Evolutionary conservation across 371 early-diverging fungal genomes (phyloP), one percentile per base, ranked within the genome.

Genomic region (Cokeromyces recurvatus): DNA sequence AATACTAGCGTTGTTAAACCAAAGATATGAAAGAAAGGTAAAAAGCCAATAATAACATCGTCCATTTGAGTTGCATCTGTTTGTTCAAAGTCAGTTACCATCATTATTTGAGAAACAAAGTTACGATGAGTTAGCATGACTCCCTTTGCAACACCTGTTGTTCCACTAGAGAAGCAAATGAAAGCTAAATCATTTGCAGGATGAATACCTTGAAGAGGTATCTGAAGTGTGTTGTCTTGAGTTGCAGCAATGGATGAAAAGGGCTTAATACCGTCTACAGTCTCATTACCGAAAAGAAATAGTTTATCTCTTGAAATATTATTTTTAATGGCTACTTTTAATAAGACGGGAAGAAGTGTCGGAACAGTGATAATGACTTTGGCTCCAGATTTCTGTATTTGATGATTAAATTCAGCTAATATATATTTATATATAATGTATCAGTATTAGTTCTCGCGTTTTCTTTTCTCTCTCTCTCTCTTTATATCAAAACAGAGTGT

Each of bases 131-230:
- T 69, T 7, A 73, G 53, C 67, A 69, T 67, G 8, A 66, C 67
- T 20, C 81, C 73, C 46, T 81, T 82, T 21, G 78, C 74, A 32
- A 66, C 48, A 57, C 92, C 93, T 0, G 94, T 92, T 6, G 94
- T 95, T 22, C 95, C 95, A 31, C 87, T 86, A 11, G 90, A 90
- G 70, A 87, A 95, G 63, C 90, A 90, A 32, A 95, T 72, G 48
- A 86, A 88, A 5, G 92, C 91, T 19, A 88, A 57, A 17, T 76
- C 78, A 10, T 76, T 66, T 32, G 49, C 32, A 21, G 51, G 36
- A 29, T 55, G 48, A 9, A 68, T 32, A 7, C 64, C 57, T 32
- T 48, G 14, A n/a, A 60, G 4, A 32, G 70, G 52, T 1, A 32
- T 27, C 3, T 27, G 24, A 5, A 42, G 23, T 8, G 32, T 20